Conservation (phyloP, 2,329 filamentous ascomycete genomes). For the Penicillium sp. region DNA sequence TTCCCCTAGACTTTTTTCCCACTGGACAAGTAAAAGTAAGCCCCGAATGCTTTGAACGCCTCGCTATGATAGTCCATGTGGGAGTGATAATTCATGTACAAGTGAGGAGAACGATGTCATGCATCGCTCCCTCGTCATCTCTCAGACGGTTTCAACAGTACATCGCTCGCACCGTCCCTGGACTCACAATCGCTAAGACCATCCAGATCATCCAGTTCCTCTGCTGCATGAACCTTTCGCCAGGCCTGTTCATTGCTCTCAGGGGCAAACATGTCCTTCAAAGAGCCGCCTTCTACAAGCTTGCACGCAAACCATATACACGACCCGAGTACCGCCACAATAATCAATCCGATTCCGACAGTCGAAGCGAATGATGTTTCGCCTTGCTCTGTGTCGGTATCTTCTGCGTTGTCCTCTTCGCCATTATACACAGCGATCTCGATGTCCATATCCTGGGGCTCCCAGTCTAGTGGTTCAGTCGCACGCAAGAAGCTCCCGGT, state of each 20-base stretch:
- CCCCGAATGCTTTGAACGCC: neutral
- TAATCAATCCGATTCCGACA: conserved; percentile 7
- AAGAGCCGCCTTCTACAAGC: neutral
- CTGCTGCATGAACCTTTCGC: neutral
- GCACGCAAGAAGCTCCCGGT: conserved; percentile 22
- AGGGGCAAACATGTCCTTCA: neutral
- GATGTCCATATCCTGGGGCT: conserved; percentile 14
- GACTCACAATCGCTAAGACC: conserved; percentile 7
- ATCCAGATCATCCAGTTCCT: conserved; percentile 8
- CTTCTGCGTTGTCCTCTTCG: neutral
- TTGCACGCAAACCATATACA: conserved; percentile 5
- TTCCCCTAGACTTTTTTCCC: too few species aligned
- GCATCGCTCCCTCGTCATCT: neutral
- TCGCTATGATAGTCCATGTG: neutral
- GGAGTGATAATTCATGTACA: too few species aligned
- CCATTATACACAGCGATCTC: conserved; percentile 15
- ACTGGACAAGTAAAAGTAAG: neutral
- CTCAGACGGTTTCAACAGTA: conserved; percentile 1
- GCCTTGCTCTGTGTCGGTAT: neutral
- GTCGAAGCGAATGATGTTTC: neutral
- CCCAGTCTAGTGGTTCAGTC: conserved; percentile 22
- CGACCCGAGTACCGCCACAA: neutral
- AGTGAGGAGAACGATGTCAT: too few species aligned
- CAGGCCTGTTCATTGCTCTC: neutral
- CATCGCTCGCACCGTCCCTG: neutral